These are phyloP conservation scores for Lactarius deliciosus DNA, from an alignment of 768 basidiomycete species.

Conservation along the genomic window DNA sequence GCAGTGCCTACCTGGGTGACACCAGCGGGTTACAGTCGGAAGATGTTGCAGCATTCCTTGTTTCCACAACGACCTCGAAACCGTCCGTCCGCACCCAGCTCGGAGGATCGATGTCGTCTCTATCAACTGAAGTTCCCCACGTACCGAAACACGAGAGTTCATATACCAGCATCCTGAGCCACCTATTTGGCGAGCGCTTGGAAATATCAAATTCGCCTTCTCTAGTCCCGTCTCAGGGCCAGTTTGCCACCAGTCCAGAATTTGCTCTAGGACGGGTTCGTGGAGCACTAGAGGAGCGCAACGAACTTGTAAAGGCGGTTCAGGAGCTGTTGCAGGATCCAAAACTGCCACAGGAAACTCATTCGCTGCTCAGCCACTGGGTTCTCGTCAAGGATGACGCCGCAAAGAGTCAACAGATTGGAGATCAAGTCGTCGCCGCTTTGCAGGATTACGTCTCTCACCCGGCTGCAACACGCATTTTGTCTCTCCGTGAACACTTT, in stretches of 20 bases:
- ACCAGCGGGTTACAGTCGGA: constrained; percentile 38
- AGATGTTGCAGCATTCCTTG: constrained; percentile 55
- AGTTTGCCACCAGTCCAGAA: constrained; percentile 83
- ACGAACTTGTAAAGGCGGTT: constrained; percentile 61
- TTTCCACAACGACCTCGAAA: constrained; percentile 41
- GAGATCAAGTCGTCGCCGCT: constrained; percentile 52
- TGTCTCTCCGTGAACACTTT: constrained; percentile 62
- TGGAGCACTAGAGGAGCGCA: constrained; percentile 73
- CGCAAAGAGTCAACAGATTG: constrained; percentile 56
- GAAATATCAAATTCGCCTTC: constrained; percentile 85
- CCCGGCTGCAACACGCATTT: constrained; percentile 53
- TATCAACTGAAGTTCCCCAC: constrained; percentile 46
- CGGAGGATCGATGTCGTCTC: constrained; percentile 39
- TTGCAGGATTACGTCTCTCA: constrained; percentile 46
- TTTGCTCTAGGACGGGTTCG: constrained; percentile 91
- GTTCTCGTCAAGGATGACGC: constrained; percentile 72
- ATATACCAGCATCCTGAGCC: constrained; percentile 85
- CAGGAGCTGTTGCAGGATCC: constrained; percentile 61
- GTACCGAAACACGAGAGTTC: constrained; percentile 87
- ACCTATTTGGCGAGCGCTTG: constrained; percentile 75
- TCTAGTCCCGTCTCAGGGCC: constrained; percentile 65
- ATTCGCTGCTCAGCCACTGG: constrained; percentile 79
- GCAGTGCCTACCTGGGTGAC: constrained; percentile 63
- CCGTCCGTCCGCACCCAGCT: constrained; percentile 49
- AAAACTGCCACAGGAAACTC: constrained; percentile 53